phyloP scores from a whole-genome alignment of 2,329 filamentous ascomycete species.

The Paraphaeosphaeria minitans region DNA sequence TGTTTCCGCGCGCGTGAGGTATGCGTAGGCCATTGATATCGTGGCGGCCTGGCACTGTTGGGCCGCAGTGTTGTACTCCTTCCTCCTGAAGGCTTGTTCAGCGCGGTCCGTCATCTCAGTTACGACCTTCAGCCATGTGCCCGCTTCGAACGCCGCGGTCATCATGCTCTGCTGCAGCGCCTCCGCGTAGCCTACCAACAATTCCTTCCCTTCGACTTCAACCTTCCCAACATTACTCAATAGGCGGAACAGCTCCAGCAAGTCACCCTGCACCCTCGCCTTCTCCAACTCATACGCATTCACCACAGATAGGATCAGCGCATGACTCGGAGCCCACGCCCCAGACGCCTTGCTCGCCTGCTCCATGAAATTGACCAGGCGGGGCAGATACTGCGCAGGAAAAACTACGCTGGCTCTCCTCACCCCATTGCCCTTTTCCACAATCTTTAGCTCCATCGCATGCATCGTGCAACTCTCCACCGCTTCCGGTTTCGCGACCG shows the following conservation, averaged over 20 bases:
- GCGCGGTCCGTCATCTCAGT: constrained; percentile 26
- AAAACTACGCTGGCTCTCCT: constrained; percentile 38
- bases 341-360: constrained; percentile 26
- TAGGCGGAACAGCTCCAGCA: constrained; percentile 39
- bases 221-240: constrained; percentile 30
- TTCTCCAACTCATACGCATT: constrained; percentile 34
- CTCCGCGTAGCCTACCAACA: constrained; percentile 33
- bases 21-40: constrained; percentile 39
- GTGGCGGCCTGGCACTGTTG: constrained; percentile 34
- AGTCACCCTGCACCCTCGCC: constrained; percentile 37
- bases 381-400: constrained; percentile 42
- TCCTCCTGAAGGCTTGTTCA: constrained; percentile 22
- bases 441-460: constrained; percentile 35
- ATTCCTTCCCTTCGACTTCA: constrained; percentile 21
- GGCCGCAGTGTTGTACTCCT: constrained; percentile 21
- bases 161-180: constrained; percentile 30
- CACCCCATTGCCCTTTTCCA: constrained; percentile 35
- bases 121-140: constrained; percentile 25
- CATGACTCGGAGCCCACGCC: constrained; percentile 30
- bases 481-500: constrained; percentile 9
- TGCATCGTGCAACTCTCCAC: constrained; percentile 24
- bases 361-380: constrained; percentile 43
- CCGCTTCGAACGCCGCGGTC: constrained; percentile 17
- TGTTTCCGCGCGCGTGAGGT: constrained; percentile 35
- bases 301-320: constrained; percentile 27